These are phyloP conservation scores for Lasiodiplodia sp. DNA, from an alignment of 2,329 filamentous ascomycete genomes.

Conservation along the genomic window DNA sequence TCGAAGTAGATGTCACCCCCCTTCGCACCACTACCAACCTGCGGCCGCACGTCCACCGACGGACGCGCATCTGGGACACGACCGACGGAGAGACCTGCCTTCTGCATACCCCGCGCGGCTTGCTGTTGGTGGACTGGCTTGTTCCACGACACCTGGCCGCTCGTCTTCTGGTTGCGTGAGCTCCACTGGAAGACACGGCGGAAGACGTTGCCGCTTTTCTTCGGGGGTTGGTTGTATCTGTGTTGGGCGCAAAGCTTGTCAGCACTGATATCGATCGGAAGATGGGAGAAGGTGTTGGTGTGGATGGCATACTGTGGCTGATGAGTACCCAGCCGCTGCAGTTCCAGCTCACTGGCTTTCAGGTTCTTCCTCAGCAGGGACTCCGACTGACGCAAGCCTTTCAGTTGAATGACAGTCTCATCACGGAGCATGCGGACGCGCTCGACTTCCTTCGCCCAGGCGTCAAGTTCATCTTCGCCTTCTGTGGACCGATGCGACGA, in stretches of 20 bases:
- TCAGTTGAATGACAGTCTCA: constrained; percentile 44
- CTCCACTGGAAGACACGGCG: constrained; percentile 29
- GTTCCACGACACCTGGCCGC: constrained; percentile 21
- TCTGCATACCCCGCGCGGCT: background rate
- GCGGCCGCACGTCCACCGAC: constrained; percentile 11
- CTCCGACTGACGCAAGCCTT: constrained; percentile 42
- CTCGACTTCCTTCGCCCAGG: constrained; percentile 45
- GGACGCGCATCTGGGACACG: background rate
- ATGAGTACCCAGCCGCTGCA: constrained; percentile 39
- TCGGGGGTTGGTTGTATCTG: background rate
- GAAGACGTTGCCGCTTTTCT: constrained; percentile 24
- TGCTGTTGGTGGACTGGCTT: constrained; percentile 11
- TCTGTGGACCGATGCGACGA: constrained; percentile 18
- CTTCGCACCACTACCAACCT: background rate
- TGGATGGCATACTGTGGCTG: constrained; percentile 20
- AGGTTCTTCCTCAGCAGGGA: constrained; percentile 41
- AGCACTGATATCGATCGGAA: background rate
- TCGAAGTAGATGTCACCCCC: constrained; percentile 13
- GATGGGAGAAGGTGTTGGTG: background rate
- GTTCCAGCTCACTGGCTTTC: constrained; percentile 42
- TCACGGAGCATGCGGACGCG: constrained; percentile 43
- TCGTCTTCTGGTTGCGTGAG: constrained; percentile 12
- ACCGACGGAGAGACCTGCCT: constrained; percentile 13
- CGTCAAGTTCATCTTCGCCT: constrained; percentile 36
- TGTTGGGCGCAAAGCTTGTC: background rate